Evolutionary conservation across 495 filamentous ascomycete species (phyloP).

Genomic region (Viridothelium virens): DNA sequence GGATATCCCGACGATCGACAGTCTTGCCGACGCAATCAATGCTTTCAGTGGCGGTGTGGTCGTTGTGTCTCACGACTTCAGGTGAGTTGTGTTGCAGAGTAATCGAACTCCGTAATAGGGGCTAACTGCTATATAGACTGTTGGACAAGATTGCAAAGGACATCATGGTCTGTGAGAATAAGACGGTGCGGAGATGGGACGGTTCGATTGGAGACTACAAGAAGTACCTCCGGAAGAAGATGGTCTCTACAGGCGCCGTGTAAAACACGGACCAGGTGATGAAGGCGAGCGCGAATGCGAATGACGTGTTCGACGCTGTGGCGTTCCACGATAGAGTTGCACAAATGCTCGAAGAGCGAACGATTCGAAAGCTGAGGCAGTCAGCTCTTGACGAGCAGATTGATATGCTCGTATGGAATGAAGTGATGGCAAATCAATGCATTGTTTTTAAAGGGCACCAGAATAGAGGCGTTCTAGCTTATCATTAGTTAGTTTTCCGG

Average conservation of each 20-base stretch:
- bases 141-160: slow-evolving; percentile 99
- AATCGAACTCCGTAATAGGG: neutral
- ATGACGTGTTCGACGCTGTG: slow-evolving; percentile 8
- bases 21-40: slow-evolving; percentile 94
- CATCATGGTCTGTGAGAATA: slow-evolving; percentile 98
- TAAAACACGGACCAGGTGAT: slow-evolving; percentile 32
- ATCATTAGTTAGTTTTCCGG: too few species aligned
- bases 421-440: neutral
- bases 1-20: slow-evolving; percentile 98
- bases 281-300: neutral
- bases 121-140: slow-evolving; percentile 49
- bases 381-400: neutral
- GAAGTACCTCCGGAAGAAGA: slow-evolving; percentile 98
- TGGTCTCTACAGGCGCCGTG: slow-evolving; percentile 59
- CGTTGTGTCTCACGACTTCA: slow-evolving; percentile 97
- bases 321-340: neutral
- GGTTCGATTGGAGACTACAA: slow-evolving; percentile 92
- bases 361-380: neutral
- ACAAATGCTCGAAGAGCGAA: neutral
- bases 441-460: neutral
- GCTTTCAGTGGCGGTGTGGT: slow-evolving; percentile 93
- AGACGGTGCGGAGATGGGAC: slow-evolving; percentile 80
- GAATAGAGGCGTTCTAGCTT: slow-evolving; percentile 9
- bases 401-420: neutral
- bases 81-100: slow-evolving; percentile 46